A percentile compares a stretch with the other conserved stretches of the same genome.
phyloP scores from a whole-genome alignment of 768 basidiomycete species.

The Udeniomyces megalosporus region DNA sequence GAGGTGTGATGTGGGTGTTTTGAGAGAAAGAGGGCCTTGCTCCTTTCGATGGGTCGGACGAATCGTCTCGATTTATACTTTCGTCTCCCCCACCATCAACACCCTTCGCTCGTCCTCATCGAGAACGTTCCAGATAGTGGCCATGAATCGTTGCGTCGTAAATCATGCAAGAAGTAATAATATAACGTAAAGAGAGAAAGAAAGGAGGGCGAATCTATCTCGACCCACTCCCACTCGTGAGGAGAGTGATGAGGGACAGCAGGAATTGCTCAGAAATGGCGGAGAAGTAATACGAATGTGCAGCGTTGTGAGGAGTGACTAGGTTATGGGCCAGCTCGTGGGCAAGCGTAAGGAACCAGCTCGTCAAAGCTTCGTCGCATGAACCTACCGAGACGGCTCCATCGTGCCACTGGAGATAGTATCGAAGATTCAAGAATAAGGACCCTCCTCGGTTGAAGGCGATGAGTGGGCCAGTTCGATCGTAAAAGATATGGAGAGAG shows the following conservation, averaged over 20 bases:
- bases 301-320: conserved; percentile 59
- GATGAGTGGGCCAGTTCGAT: conserved; percentile 59
- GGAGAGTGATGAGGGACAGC: too few relatives aligned
- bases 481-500: conserved; percentile 75
- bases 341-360: conserved; percentile 62
- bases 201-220: too few relatives aligned
- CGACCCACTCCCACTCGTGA: too few relatives aligned
- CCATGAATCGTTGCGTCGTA: too few relatives aligned
- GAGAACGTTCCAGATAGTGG: too few relatives aligned
- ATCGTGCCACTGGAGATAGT: conserved; percentile 36
- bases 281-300: conserved; percentile 90
- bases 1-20: neutral
- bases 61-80: too few relatives aligned
- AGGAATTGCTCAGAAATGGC: conserved; percentile 41
- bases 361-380: conserved; percentile 50
- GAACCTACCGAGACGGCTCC: conserved; percentile 42
- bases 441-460: conserved; percentile 47
- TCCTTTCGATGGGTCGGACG: too few relatives aligned
- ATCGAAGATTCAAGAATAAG: conserved; percentile 12
- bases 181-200: too few relatives aligned
- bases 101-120: too few relatives aligned
- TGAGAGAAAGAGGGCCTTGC: neutral
- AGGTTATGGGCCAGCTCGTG: conserved; percentile 48
- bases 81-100: too few relatives aligned
- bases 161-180: too few relatives aligned